phyloP scores from a whole-genome alignment of 495 filamentous ascomycete species.

The Amphirosellinia nigrospora region DNA sequence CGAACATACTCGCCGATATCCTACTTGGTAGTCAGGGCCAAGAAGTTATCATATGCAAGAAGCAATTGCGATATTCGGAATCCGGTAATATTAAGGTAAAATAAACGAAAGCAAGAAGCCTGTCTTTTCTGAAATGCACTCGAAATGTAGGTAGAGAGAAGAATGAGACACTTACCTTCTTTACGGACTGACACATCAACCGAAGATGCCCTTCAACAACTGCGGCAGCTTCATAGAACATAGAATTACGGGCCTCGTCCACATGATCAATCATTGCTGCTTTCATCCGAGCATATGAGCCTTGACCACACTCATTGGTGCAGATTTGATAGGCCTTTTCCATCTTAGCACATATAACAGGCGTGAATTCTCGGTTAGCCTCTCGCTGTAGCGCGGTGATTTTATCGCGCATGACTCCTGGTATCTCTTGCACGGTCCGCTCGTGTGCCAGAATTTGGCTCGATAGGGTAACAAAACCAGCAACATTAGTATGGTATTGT shows the following conservation, averaged over 20 bases:
- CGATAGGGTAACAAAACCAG: conserved; percentile 36
- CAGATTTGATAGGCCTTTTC: conserved; percentile 55
- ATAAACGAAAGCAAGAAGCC: neutral
- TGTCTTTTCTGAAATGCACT: neutral
- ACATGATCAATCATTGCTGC: conserved; percentile 59
- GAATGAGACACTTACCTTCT: neutral
- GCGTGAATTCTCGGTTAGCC: conserved; percentile 62
- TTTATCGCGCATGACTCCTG: conserved; percentile 34
- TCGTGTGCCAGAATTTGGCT: conserved; percentile 54
- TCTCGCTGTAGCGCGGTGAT: conserved; percentile 59
- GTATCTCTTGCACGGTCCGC: conserved; percentile 44
- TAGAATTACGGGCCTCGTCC: conserved; percentile 42
- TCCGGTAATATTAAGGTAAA: neutral
- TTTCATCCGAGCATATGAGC: conserved; percentile 63
- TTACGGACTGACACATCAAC: conserved; percentile 38
- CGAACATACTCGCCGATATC: neutral
- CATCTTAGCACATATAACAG: conserved; percentile 57
- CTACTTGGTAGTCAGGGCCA: neutral
- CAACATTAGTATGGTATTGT: conserved; percentile 29
- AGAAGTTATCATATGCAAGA: neutral
- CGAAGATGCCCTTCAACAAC: conserved; percentile 49
- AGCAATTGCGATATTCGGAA: neutral
- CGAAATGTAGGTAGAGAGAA: neutral
- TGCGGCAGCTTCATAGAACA: conserved; percentile 59
- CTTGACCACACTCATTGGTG: conserved; percentile 53